These are phyloP conservation scores for Simmondsia chinensis DNA, from an alignment of 148 eudicot genomes.

Conservation along the genomic window DNA sequence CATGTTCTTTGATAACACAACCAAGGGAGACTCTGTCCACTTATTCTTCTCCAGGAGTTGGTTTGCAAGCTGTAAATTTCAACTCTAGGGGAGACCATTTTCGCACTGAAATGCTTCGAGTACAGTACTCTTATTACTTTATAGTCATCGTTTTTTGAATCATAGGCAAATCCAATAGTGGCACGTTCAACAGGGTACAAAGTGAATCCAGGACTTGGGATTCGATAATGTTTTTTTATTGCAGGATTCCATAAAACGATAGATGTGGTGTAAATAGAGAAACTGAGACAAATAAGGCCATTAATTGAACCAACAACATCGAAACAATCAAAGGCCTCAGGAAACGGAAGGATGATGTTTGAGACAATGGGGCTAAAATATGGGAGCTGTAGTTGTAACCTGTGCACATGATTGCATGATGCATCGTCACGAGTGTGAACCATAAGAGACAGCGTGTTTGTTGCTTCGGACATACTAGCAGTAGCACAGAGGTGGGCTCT, in stretches of 20 bases:
- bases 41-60: conserved; percentile 12
- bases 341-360: conserved; percentile 10
- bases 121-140: conserved; percentile 18
- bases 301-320: conserved; percentile 16
- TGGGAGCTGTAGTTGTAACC: not conserved
- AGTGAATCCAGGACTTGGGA: conserved; percentile 6
- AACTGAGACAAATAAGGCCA: conserved; percentile 15
- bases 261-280: conserved; percentile 5
- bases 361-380: conserved; percentile 1
- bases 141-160: conserved; percentile 2
- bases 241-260: conserved; percentile 23
- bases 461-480: not conserved
- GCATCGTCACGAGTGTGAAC: not conserved
- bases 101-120: conserved; percentile 3
- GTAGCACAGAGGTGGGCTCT: conserved; percentile 1
- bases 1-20: conserved; percentile 9
- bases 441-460: conserved; percentile 1
- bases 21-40: conserved; percentile 1
- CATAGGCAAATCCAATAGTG: conserved; percentile 15
- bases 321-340: not conserved
- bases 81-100: conserved; percentile 8
- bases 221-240: conserved; percentile 7
- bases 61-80: conserved; percentile 16
- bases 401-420: not conserved
- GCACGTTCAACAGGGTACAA: conserved; percentile 3